Evolutionary conservation across 2,329 filamentous ascomycete genomes (phyloP), one percentile per base, ranked within the genome.

Genomic region (Trichoderma hamatum): DNA sequence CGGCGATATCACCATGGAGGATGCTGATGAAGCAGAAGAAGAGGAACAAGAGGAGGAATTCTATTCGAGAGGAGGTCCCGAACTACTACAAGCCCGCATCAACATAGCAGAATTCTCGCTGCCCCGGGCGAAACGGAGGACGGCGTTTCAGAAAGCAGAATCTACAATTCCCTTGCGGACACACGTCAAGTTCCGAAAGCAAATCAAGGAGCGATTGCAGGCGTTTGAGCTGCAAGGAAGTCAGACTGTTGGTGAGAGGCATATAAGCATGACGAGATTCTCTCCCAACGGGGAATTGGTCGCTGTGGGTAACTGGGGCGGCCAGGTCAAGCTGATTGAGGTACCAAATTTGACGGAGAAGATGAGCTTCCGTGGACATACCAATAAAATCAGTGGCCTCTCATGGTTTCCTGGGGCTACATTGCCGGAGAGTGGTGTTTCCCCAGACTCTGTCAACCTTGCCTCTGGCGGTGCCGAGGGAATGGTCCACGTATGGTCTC

Each of bases 261-360:
- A 97, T 24, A 89, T 99, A 67, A 95, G 94, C 79, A 95, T 98
- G 81, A 93, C 93, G 59, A 89, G 96, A 68, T 94, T 99, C 81
- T 90, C 95, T 9, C 96, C 96, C 0, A 91, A 92, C 75, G 92
- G 93, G 19, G 85, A 95, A 77, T 85, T 91, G 11, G 86, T 98
- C 43, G 96, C 95, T 3, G 92, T 93, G 2, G 96, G 96, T 49
- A 97, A 96, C 76, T 98, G 94, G 93, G 92, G 90, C 63, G 96
- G 96, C 64, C 91, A 92, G 62, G 90, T 99, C 72, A 95, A 94
- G 75, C 82, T 99, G 69, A 86, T 98, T 70, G 89, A 91, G 69
- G 90, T 97, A 24, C 95, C 94, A 2, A 92, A 90, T 73, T 82
- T 99, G 71, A 89, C 94, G 59, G 90, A 92, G 73, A 94, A 90